These are phyloP conservation scores for Leishmania braziliensis DNA, from an alignment of 208 protist genomes.

Conservation along the genomic window DNA sequence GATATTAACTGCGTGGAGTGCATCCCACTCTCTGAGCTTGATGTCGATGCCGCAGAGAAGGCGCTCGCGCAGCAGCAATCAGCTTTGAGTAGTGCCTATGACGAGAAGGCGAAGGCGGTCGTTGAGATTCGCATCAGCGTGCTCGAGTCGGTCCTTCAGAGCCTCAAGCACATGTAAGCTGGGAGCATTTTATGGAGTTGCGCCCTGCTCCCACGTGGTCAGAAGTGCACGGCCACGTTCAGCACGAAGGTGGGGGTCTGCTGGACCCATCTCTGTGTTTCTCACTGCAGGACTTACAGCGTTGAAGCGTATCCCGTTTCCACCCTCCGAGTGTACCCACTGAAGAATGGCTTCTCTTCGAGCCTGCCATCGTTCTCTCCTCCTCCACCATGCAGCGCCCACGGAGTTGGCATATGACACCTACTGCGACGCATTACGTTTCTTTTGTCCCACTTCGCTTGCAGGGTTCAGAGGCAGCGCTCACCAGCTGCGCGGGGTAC, in stretches of 20 bases:
- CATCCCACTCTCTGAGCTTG: slow-evolving; percentile 81
- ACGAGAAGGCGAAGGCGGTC: slow-evolving; percentile 84
- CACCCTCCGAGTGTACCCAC: not conserved
- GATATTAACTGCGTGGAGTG: slow-evolving; percentile 92
- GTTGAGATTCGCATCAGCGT: slow-evolving; percentile 84
- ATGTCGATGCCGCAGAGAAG: slow-evolving; percentile 78
- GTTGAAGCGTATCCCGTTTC: not conserved
- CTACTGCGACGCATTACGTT: not conserved
- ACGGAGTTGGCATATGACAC: not conserved
- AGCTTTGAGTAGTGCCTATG: slow-evolving; percentile 57
- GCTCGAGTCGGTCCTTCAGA: slow-evolving; percentile 72
- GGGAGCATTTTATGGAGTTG: not conserved
- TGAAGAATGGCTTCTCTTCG: not conserved
- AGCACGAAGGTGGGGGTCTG: not conserved
- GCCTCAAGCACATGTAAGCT: slow-evolving; percentile 42
- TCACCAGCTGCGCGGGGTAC: not conserved
- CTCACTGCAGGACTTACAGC: not conserved
- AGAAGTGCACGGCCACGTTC: not conserved
- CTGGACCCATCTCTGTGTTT: not conserved
- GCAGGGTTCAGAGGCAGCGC: not conserved
- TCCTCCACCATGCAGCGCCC: not conserved
- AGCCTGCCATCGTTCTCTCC: not conserved
- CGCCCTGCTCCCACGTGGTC: not conserved
- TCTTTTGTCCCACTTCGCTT: not conserved
- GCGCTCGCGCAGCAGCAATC: slow-evolving; percentile 77